Conservation (phyloP, 768 basidiomycete species). For the Serpula lacrymans region DNA sequence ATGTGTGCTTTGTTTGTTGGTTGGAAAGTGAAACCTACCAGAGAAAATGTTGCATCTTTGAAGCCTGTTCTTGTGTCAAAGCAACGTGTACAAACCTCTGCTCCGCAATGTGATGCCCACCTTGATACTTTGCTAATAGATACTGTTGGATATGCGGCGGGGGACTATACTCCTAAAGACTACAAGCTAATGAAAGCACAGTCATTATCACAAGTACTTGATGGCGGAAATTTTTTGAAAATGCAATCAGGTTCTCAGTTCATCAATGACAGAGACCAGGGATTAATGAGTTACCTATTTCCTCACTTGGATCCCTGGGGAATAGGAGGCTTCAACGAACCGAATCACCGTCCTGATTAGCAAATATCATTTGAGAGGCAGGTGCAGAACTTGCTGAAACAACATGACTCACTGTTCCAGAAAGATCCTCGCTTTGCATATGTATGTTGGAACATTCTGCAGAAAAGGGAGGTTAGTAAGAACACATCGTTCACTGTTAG, state of each 20-base stretch:
- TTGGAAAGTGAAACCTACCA: too few relatives aligned
- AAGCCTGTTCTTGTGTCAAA: too few relatives aligned
- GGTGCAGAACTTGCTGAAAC: not conserved
- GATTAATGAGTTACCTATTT: slow-evolving; percentile 7
- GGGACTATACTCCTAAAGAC: slow-evolving; percentile 9
- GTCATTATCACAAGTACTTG: not conserved
- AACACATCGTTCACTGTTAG: too few relatives aligned
- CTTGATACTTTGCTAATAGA: not conserved
- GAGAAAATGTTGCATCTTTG: too few relatives aligned
- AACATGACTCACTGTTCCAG: slow-evolving; percentile 5
- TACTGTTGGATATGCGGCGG: not conserved
- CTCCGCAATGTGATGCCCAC: too few relatives aligned
- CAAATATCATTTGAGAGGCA: too few relatives aligned
- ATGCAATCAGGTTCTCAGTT: too few relatives aligned
- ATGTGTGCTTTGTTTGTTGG: slow-evolving; percentile 15
- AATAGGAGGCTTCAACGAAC: slow-evolving; percentile 9
- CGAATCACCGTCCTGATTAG: not conserved
- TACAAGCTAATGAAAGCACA: slow-evolving; percentile 8
- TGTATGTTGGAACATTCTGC: slow-evolving; percentile 7
- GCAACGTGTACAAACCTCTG: too few relatives aligned
- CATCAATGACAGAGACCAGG: slow-evolving; percentile 1
- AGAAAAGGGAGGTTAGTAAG: not conserved
- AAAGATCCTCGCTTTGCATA: slow-evolving; percentile 12
- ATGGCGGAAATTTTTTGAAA: not conserved
- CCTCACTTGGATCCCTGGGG: slow-evolving; percentile 13